Base-by-base conservation (phyloP, 257 asterid species). In the Lantana camara region DNA sequence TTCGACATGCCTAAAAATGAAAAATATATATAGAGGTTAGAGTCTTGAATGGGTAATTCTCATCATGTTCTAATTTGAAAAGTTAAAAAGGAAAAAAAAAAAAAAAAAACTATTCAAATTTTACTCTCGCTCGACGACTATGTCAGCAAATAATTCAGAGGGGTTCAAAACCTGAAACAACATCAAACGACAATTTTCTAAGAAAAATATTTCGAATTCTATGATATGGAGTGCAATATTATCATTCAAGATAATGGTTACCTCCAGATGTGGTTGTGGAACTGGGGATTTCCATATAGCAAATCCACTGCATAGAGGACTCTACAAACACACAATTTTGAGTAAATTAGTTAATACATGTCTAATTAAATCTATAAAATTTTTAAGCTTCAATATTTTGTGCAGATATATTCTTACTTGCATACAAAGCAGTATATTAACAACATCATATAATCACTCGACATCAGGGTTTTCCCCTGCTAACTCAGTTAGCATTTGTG, bases 111-210 rank as follows among this genome's bases (percentile, higher is more conserved):
- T 53, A 34, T 9, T 3, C 38, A 54, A 50, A 59, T 69, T 88
- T 65, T 80, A 90, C 96, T 87, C 95, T 71, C 77, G 72, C 67
- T 90, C 97, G 6, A 90, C 88, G 7, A 90, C 90, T 27, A 85
- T 83, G 64, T 87, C 95, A 0, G 91, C 96, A 55, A 90, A 87
- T 15, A 87, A 73, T 74, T 90, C 96, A 0, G 97, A 81, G 24
- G 97, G 96, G 68, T 90, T 90, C 79, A 90, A 69, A 51, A 75
- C 80, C 85, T 84, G 67, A 51, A 55, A 34, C 4, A 41, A 21
- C 10, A 35, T 52, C 22, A 32, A 49, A 40, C 15, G 19, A 13
- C 1, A 24, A 2, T 2, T 27, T 27, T 27, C 5, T 27, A 2
- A 27, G 5, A 5, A 27, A 52, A 24, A 37, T 35, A 4, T 3